Evolutionary conservation across 495 filamentous ascomycete genomes (phyloP).

Genomic region (Venustampulla echinocandica): DNA sequence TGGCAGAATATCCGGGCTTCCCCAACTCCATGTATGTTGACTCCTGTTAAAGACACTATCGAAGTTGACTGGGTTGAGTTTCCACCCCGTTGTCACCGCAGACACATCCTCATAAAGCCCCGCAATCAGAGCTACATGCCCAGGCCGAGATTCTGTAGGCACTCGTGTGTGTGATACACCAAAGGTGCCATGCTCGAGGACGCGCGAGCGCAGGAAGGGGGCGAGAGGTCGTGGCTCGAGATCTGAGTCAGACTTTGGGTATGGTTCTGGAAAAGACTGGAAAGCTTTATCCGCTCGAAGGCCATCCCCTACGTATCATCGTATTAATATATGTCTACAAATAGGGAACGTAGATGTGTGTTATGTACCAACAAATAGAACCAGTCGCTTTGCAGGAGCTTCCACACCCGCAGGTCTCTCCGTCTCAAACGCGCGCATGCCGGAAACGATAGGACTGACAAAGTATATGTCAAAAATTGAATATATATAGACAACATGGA

Average conservation of each 20-base stretch:
- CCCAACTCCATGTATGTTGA: slow-evolving; percentile 97
- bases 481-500: slow-evolving; percentile 89
- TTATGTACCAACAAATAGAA: slow-evolving; percentile 81
- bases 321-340: no score
- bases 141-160: slow-evolving; percentile 92
- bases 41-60: slow-evolving; percentile 98
- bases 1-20: slow-evolving; percentile 90
- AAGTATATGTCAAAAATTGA: slow-evolving; percentile 99
- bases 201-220: slow-evolving; percentile 87
- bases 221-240: slow-evolving; percentile 63
- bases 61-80: slow-evolving; percentile 96
- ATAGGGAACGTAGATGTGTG: neutral
- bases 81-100: slow-evolving; percentile 96
- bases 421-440: slow-evolving; percentile 75
- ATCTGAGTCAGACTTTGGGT: slow-evolving; percentile 52
- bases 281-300: slow-evolving; percentile 97
- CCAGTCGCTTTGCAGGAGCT: slow-evolving; percentile 79
- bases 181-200: slow-evolving; percentile 89
- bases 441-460: slow-evolving; percentile 92
- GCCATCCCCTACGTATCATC: slow-evolving; percentile 58
- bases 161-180: slow-evolving; percentile 97
- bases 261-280: slow-evolving; percentile 86
- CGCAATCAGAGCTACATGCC: slow-evolving; percentile 96
- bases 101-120: slow-evolving; percentile 98
- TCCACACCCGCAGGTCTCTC: slow-evolving; percentile 50